Evolutionary conservation across 1,284 basidiomycete species (phyloP).

Genomic region (Vanrija pseudolonga): DNA sequence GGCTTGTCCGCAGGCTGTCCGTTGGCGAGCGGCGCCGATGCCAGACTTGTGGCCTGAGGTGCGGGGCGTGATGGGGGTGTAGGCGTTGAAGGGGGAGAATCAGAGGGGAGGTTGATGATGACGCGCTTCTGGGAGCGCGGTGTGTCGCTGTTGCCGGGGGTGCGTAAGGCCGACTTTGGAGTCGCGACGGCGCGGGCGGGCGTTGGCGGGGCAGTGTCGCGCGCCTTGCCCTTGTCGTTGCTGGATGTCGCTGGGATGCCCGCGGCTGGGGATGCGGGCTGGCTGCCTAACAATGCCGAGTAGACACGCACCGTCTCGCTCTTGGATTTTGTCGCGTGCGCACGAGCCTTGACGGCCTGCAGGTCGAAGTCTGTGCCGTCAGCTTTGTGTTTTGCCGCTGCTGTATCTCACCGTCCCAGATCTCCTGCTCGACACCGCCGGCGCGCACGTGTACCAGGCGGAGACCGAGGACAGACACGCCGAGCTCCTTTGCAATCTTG

Average conservation of each 20-base stretch:
- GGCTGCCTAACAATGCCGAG: conserved; percentile 8
- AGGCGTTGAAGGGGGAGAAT: conserved; percentile 6
- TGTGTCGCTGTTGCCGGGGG: background rate
- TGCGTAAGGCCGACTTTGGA: conserved; percentile 8
- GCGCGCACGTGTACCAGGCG: conserved; percentile 25
- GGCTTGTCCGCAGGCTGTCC: too few species aligned
- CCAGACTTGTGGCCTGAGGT: too few species aligned
- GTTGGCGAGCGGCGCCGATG: too few species aligned
- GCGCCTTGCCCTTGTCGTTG: too few species aligned
- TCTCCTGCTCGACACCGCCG: conserved; percentile 25
- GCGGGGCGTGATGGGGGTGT: background rate
- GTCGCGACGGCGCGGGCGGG: background rate
- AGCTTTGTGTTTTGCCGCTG: background rate
- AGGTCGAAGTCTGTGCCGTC: conserved; percentile 31
- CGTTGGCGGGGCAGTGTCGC: too few species aligned
- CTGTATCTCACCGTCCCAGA: conserved; percentile 30
- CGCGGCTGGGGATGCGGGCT: background rate
- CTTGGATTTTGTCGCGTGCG: conserved; percentile 13
- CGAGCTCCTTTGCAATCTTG: conserved; percentile 10
- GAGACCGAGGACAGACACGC: conserved; percentile 11
- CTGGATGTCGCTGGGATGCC: too few species aligned
- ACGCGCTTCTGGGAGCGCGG: conserved; percentile 12
- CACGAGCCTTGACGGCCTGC: conserved; percentile 25
- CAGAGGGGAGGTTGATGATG: conserved; percentile 4
- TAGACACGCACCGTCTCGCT: conserved; percentile 16